Conservation (phyloP, 331 rosid species). For the Acacia concinna region DNA sequence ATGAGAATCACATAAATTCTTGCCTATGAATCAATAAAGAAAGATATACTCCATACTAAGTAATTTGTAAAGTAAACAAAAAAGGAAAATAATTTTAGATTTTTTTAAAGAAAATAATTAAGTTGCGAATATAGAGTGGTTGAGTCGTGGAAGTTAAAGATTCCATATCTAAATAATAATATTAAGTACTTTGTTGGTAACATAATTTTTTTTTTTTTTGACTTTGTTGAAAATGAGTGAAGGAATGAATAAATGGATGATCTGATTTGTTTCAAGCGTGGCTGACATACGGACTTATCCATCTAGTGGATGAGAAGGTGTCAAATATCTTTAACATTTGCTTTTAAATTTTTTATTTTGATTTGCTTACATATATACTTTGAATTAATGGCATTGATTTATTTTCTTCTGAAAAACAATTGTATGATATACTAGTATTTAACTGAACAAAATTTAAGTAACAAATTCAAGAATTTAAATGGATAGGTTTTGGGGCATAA, state of each 20-base stretch:
- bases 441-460: no score
- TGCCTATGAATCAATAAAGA: neutral
- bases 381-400: neutral
- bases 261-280: neutral
- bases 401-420: no score
- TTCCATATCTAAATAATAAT: neutral
- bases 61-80: neutral
- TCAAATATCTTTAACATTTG: neutral
- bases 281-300: neutral
- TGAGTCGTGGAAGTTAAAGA: neutral
- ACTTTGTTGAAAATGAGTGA: neutral
- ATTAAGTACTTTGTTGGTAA: neutral
- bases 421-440: no score
- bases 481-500: no score
- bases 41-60: neutral
- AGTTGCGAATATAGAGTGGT: neutral
- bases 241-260: neutral
- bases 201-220: neutral
- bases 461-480: no score
- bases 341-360: neutral
- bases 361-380: neutral
- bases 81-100: neutral
- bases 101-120: neutral
- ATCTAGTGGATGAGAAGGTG: neutral
- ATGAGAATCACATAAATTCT: constrained; percentile 42